Base-by-base conservation (phyloP, 441 rosid species). In the Viola pubescens region DNA sequence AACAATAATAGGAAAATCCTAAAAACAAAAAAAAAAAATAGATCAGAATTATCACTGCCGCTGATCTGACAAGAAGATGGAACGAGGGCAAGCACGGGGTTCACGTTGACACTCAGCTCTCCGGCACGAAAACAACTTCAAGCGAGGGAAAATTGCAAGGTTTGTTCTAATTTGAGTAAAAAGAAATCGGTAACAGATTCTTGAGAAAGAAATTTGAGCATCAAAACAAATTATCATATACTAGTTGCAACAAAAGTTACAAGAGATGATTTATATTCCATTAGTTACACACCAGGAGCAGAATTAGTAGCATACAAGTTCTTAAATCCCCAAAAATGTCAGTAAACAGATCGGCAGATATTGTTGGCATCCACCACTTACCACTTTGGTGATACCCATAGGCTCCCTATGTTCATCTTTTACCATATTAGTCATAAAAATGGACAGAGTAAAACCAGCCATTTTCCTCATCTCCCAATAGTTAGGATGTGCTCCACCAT, bases 401-500 rank as follows among this genome's bases (percentile, higher is more conserved):
- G 51, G 60, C 62, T 70, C 68, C 64, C 43, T 7, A 47, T 9
- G 56, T 37, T 49, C 56, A 52, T 64, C 66, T 16, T 19, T 26
- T 55, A 40, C 8, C 59, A 26, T 19, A 48, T 63, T 60, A 37
- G 71, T 52, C 56, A 37, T 34, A 44, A 61, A 55, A 67, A 65
- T 37, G 69, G 55, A 44, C 66, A 1, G 63, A 60, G 48, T 16
- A 65, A 60, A 72, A 54, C 65, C 69, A 65, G 67, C 73, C 75
- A 58, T 62, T 59, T 60, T 11, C 37, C 48, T 47, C 43, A 52
- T 43, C 73, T 60, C 68, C 72, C 64, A 14, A 45, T 52, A 41
- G 75, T 77, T 71, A 62, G 77, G 57, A 62, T 16, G 52, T 56
- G 66, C 72, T 54, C 59, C 66, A 50, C 44, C 67, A 52, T 48